Base-by-base conservation (phyloP, 73 alveolate species). In the Blepharisma stoltei region DNA sequence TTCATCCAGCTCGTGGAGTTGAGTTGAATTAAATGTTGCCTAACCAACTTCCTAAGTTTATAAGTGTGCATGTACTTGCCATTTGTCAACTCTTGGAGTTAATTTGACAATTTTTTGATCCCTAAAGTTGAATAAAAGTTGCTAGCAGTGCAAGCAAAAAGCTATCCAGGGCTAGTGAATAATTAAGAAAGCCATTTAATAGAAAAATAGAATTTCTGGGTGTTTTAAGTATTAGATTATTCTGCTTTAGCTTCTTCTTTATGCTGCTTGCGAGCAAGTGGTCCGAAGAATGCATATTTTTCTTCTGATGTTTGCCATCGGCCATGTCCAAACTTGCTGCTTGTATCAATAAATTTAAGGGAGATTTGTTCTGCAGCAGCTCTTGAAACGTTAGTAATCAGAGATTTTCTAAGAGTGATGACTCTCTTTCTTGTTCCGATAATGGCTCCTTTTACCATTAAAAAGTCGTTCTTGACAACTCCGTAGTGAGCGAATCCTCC, bases 401-500 rank as follows among this genome's bases (percentile, higher is more conserved):
- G 88, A 38, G 98, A 87, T 94, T 97, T 97, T 92, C 99, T 97
- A 80, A 97, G 86, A 53, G 97, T 87, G 94, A 97, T 83, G 50
- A 97, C 81, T 92, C 99, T 92, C 98, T 97, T 97, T 84, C 95
- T 95, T 60, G 99, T 94, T 83, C 99, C 99, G 86, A 94, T 94
- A 78, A 96, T 90, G 75, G 98, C 86, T 78, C 99, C 99, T 95
- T 95, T 97, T 78, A 97, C 84, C 99, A 97, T 96, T 37, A 97
- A 71, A 96, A 90, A 97, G 90, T 96, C 99, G 93, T 97, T 90
- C 80, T 87, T 90, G 86, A 97, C 98, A 60, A 81, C 95, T 70
- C 99, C 99, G 86, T 97, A 97, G 92, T 97, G 99, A 37, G 99
- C 98, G 98, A 97, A 97, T 75, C 99, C 99, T 54, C 99, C 96